These are phyloP conservation scores for Cudoniella acicularis DNA, from an alignment of 495 filamentous ascomycete genomes.

Conservation along the genomic window DNA sequence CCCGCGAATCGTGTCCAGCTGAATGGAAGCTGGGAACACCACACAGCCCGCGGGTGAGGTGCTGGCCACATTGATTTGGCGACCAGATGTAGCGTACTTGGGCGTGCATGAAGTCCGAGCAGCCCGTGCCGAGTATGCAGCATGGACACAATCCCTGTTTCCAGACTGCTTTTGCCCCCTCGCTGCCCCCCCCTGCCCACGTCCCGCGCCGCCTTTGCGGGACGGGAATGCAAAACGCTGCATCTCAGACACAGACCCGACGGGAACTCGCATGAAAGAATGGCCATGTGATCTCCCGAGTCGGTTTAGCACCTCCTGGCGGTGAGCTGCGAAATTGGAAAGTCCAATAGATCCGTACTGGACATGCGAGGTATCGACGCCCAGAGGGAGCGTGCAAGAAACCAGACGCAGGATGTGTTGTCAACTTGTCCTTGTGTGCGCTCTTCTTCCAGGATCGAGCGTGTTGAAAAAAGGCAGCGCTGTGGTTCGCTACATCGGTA, in stretches of 20 bases:
- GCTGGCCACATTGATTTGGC: neutral
- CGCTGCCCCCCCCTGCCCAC: conserved; percentile 1
- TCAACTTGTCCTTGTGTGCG: neutral
- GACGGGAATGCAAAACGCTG: conserved; percentile 24
- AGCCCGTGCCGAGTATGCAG: conserved; percentile 14
- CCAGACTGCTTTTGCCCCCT: neutral
- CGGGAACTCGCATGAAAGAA: conserved; percentile 25
- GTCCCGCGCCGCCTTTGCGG: conserved; percentile 22
- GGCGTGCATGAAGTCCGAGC: neutral
- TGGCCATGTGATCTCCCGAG: conserved; percentile 18
- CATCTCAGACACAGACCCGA: conserved; percentile 17
- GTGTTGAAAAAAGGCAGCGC: neutral
- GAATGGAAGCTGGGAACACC: conserved; percentile 22
- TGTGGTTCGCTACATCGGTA: neutral
- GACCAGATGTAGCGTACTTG: neutral
- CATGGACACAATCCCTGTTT: neutral
- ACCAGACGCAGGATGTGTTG: neutral
- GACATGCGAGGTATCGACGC: neutral
- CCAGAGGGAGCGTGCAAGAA: neutral
- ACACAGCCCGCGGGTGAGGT: neutral
- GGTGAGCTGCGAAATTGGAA: conserved; percentile 9
- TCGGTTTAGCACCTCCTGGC: neutral
- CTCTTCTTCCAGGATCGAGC: neutral
- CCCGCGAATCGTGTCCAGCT: conserved; percentile 19
- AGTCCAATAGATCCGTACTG: too few relatives aligned